A percentile compares a stretch with the other conserved stretches of the same genome.
Conservation (phyloP, 129 eudicot genomes). For the Silybum marianum region DNA sequence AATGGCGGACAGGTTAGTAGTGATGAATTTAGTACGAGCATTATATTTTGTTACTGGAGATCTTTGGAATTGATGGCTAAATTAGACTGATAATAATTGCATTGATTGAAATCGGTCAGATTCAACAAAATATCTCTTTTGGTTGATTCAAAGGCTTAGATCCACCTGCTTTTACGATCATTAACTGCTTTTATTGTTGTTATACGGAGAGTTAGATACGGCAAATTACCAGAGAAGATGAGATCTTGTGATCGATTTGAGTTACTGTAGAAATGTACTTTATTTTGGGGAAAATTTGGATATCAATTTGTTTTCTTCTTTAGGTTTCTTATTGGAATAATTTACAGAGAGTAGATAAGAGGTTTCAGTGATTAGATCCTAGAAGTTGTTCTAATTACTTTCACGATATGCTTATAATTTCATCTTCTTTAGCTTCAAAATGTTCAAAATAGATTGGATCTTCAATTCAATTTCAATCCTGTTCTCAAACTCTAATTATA, state of each 20-base stretch:
- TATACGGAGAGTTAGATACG: conserved; percentile 6
- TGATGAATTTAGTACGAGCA: conserved; percentile 7
- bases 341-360: not conserved
- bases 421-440: not conserved
- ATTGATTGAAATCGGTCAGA: conserved; percentile 12
- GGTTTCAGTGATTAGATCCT: not conserved
- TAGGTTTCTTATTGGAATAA: not conserved
- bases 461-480: not conserved
- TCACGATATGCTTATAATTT: not conserved
- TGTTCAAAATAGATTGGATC: not conserved
- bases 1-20: conserved; percentile 63
- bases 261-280: conserved; percentile 9
- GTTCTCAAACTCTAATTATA: conserved; percentile 16
- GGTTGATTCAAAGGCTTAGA: conserved; percentile 11
- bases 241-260: not conserved
- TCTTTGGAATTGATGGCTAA: conserved; percentile 3
- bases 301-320: not conserved
- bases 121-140: not conserved
- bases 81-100: not conserved
- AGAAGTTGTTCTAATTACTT: not conserved
- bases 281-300: conserved; percentile 1
- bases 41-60: conserved; percentile 3
- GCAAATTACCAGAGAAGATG: not conserved
- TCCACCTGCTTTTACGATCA: conserved; percentile 26
- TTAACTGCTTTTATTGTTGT: conserved; percentile 20